phyloP scores from a whole-genome alignment of 1,284 basidiomycete species.

The Bjerkandera adusta region DNA sequence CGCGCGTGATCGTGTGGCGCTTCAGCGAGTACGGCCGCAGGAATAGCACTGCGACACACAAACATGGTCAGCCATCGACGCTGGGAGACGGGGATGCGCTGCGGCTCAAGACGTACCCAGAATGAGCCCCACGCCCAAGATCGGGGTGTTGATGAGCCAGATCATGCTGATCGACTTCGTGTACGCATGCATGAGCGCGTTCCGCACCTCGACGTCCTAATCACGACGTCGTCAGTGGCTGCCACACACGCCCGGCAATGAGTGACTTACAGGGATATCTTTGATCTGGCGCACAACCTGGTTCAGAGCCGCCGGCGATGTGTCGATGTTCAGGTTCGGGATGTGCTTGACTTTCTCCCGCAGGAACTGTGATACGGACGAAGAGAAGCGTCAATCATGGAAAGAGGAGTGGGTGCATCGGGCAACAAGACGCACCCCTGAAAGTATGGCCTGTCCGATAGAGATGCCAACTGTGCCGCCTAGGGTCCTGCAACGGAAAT shows the following conservation, averaged over 20 bases:
- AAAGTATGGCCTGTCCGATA: constrained; percentile 67
- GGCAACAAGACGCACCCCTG: constrained; percentile 46
- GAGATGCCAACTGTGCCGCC: constrained; percentile 80
- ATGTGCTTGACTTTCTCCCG: constrained; percentile 47
- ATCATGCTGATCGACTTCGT: constrained; percentile 65
- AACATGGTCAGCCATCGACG: background rate
- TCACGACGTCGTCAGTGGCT: too few species aligned
- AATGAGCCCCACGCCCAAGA: constrained; percentile 56
- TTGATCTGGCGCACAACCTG: constrained; percentile 54
- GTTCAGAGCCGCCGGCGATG: constrained; percentile 52
- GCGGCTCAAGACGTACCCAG: constrained; percentile 41
- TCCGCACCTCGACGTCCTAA: constrained; percentile 25
- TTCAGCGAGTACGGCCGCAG: constrained; percentile 62
- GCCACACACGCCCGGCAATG: background rate
- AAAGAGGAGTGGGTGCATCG: background rate
- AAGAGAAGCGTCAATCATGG: background rate
- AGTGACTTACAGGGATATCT: constrained; percentile 46
- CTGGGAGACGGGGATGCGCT: background rate
- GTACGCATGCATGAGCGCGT: constrained; percentile 66
- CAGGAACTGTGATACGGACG: constrained; percentile 39
- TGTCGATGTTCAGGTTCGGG: constrained; percentile 45
- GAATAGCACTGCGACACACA: constrained; percentile 40
- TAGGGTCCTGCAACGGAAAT: constrained; percentile 44
- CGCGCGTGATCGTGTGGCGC: constrained; percentile 48
- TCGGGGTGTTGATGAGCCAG: constrained; percentile 69